Conservation (phyloP, 1,139 yeast genomes). For the Taphrina flavorubra region DNA sequence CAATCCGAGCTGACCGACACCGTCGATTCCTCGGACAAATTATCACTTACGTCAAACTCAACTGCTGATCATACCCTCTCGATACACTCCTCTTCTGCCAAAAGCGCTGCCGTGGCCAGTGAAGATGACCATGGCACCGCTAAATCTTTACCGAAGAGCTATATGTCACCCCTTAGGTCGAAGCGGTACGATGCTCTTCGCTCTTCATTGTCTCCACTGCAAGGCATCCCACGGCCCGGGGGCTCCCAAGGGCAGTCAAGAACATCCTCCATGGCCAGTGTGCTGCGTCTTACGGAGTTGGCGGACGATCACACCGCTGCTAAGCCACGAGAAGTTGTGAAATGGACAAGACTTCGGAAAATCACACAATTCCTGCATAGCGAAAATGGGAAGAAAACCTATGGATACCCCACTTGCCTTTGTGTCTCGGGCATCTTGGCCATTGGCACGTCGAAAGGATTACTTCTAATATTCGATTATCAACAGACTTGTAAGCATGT, state of each 20-base stretch:
- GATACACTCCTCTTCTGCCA: conserved; percentile 17
- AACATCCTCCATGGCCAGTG: conserved; percentile 40
- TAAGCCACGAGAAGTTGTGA: conserved; percentile 50
- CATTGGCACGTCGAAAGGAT: conserved; percentile 68
- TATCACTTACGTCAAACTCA: neutral
- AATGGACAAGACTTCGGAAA: conserved; percentile 58
- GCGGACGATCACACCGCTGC: conserved; percentile 38
- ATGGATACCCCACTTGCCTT: conserved; percentile 61
- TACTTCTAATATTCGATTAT: conserved; percentile 66
- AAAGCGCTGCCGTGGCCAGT: neutral
- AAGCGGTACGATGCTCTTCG: conserved; percentile 43
- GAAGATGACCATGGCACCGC: neutral
- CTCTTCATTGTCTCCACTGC: conserved; percentile 45
- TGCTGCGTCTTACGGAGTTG: conserved; percentile 40
- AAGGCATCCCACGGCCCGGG: conserved; percentile 41
- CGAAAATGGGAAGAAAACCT: conserved; percentile 52
- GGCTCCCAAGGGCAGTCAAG: conserved; percentile 42
- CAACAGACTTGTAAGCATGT: conserved; percentile 60
- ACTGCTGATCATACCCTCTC: conserved; percentile 23
- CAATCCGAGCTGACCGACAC: neutral
- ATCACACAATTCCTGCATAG: conserved; percentile 55
- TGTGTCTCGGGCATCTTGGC: conserved; percentile 62
- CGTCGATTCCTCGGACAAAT: conserved; percentile 47
- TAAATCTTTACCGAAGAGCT: conserved; percentile 22
- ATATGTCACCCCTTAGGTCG: conserved; percentile 43